phyloP scores from a whole-genome alignment of 176 grass and related monocot species.

The Oropetium thomaeum region DNA sequence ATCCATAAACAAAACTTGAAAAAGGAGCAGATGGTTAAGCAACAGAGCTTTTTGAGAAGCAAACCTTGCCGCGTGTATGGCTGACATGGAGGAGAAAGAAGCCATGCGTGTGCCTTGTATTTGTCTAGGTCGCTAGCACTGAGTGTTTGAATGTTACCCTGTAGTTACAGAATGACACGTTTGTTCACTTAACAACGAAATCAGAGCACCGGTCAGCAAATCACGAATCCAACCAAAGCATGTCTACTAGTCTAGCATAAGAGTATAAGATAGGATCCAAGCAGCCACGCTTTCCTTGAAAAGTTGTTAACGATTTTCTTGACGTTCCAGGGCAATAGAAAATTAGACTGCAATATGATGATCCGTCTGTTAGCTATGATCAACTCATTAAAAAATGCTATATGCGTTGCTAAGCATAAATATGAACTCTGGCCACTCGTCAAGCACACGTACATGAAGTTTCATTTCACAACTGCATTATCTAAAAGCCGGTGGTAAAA shows the following conservation, averaged over 20 bases:
- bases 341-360: neutral
- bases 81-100: slow-evolving; percentile 97
- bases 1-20: slow-evolving; percentile 31
- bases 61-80: slow-evolving; percentile 96
- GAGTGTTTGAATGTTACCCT: slow-evolving; percentile 93
- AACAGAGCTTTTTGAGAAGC: slow-evolving; percentile 12
- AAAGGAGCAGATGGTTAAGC: neutral
- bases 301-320: neutral
- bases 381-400: neutral
- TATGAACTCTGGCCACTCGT: neutral
- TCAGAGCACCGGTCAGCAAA: neutral
- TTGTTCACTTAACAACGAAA: neutral
- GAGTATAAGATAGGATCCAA: neutral
- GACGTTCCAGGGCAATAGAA: neutral
- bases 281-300: neutral
- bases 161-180: slow-evolving; percentile 13
- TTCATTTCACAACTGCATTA: neutral
- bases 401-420: neutral
- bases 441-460: neutral
- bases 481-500: neutral
- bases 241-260: neutral
- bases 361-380: neutral
- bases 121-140: slow-evolving; percentile 75
- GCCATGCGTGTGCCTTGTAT: slow-evolving; percentile 81
- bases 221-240: neutral